Evolutionary conservation across 2,329 filamentous ascomycete genomes (phyloP).

Genomic region (Hypoxylon sp.): DNA sequence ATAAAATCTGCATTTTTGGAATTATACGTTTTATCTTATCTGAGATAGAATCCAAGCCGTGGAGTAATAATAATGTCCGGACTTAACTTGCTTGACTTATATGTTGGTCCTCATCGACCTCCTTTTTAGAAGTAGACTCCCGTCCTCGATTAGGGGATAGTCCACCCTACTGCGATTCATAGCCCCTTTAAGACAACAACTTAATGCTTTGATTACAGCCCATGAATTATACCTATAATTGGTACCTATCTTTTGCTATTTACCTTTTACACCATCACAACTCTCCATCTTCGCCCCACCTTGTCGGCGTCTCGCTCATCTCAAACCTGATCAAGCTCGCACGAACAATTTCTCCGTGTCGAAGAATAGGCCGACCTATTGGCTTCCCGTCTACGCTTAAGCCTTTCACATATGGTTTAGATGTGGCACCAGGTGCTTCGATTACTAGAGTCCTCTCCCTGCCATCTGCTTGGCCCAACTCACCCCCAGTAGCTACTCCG

Average conservation of each 20-base stretch:
- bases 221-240: not conserved
- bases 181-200: not conserved
- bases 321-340: slow-evolving; percentile 61
- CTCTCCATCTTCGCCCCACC: slow-evolving; percentile 44
- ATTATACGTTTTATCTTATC: not conserved
- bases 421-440: slow-evolving; percentile 58
- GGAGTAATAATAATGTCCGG: no score
- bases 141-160: not conserved
- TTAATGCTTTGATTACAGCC: not conserved
- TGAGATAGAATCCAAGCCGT: no score
- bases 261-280: slow-evolving; percentile 15
- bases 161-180: no score
- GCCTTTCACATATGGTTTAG: slow-evolving; percentile 59
- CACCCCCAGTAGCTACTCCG: slow-evolving; percentile 50
- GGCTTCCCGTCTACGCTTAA: slow-evolving; percentile 59
- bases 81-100: no score
- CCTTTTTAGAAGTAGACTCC: no score
- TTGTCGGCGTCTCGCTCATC: slow-evolving; percentile 59
- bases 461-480: slow-evolving; percentile 19
- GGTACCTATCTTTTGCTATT: not conserved
- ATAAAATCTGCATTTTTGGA: not conserved
- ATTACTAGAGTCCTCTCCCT: slow-evolving; percentile 57
- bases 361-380: slow-evolving; percentile 56
- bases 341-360: slow-evolving; percentile 58
- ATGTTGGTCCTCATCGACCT: no score